Evolutionary conservation across 2,329 filamentous ascomycete genomes (phyloP), one percentile per base, ranked within the genome.

Genomic region (Simplicillium aogashimaense): DNA sequence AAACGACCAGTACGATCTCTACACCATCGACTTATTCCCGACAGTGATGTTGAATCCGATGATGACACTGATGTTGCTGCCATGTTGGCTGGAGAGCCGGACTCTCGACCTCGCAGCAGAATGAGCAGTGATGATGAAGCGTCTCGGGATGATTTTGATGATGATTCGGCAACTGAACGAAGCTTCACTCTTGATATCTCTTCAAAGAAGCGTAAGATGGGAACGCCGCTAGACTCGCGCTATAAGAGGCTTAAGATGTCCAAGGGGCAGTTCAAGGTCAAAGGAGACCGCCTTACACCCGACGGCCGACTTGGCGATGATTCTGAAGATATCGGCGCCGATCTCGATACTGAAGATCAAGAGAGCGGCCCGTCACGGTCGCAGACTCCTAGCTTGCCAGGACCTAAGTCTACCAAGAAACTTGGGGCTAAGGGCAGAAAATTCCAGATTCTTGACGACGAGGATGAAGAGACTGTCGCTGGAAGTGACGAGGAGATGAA

Each of bases 21-120:
- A 14, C 87, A 95, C 56, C 83, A 94, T 61, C 60, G 62, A 71
- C 86, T 63, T 61, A 75, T 30, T 70, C 63, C 49, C 61, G 76
- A 59, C 64, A 75, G 55, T 82, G 74, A 66, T 74, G 84, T 83
- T n/a, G 86, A 95, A 57, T 94, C 87, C 1, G 89, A 95, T 47
- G 89, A 94, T 49, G 88, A 95, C 41, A 66, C 61, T 2, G 74
- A 77, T 47, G 64, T 65, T 29, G 78, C 83, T 11, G 77, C 75
- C 11, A 73, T 81, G 35, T 87, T 89, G 55, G 94, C 86, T 0
- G 89, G 94, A 55, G 89, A 92, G 48, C 79, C 80, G 29, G 89
- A 92, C 44, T 94, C 86, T 47, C 77, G 83, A 33, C 83, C 83
- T 37, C 78, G 81, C 35, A 95, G 86, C 58, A 86, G 83, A 33